Conservation (phyloP, 257 asterid genomes). For the Nicotiana benthamiana region DNA sequence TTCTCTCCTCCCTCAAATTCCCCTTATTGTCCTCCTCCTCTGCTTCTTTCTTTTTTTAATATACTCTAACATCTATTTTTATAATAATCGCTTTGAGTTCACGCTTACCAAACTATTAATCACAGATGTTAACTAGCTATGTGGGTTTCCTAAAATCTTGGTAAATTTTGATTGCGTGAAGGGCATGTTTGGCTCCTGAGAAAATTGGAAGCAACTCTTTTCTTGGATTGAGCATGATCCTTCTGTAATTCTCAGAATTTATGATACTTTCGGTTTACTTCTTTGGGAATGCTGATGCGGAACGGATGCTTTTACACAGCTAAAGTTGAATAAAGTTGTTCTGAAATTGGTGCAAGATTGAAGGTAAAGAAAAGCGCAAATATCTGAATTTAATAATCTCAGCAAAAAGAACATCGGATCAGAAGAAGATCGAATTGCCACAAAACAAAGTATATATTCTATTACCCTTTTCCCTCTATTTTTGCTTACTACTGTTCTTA, state of each 20-base stretch:
- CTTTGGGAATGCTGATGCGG: constrained; percentile 2
- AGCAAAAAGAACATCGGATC: constrained; percentile 2
- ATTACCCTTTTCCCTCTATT: neutral
- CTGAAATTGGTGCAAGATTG: constrained; percentile 25
- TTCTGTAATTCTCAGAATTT: neutral
- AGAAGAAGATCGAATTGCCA: constrained; percentile 14
- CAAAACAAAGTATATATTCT: constrained; percentile 14
- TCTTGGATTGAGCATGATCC: neutral
- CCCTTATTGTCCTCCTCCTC: constrained; percentile 5
- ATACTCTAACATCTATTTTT: neutral
- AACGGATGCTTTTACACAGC: constrained; percentile 18
- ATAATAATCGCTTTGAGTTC: neutral
- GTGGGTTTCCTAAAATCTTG: neutral
- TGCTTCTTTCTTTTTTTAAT: neutral
- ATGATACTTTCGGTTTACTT: constrained; percentile 23
- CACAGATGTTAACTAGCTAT: neutral
- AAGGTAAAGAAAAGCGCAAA: constrained; percentile 27
- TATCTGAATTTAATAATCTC: constrained; percentile 12
- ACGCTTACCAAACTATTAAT: neutral
- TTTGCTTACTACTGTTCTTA: neutral
- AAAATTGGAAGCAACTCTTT: neutral
- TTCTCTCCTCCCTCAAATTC: constrained; percentile 8
- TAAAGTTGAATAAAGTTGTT: constrained; percentile 16
- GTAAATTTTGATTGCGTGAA: neutral
- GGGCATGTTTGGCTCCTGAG: neutral